Conservation (phyloP, 495 filamentous ascomycete species). For the Neurospora sp. region DNA sequence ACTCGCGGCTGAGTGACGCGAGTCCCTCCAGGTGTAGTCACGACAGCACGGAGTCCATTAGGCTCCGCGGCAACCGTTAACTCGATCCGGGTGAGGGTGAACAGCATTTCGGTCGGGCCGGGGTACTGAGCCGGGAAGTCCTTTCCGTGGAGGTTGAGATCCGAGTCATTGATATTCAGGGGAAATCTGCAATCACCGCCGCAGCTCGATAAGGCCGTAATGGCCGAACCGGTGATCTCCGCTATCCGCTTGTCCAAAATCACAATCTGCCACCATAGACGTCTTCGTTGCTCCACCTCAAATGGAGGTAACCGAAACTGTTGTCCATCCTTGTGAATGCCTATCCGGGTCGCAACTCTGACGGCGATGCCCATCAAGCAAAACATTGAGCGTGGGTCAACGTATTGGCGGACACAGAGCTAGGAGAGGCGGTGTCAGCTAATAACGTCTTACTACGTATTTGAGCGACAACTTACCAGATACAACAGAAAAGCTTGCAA, state of each 20-base stretch:
- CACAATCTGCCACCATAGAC: slow-evolving; percentile 65
- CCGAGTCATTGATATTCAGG: slow-evolving; percentile 47
- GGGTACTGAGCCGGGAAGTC: slow-evolving; percentile 30
- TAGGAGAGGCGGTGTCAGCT: slow-evolving; percentile 16
- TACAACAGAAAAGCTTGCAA: slow-evolving; percentile 48
- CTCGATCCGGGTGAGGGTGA: slow-evolving; percentile 37
- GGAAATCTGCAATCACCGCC: slow-evolving; percentile 38
- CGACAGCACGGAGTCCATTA: slow-evolving; percentile 8
- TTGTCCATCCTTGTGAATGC: slow-evolving; percentile 54
- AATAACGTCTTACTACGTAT: neutral
- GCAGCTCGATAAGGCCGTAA: slow-evolving; percentile 43
- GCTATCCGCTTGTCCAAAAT: slow-evolving; percentile 53
- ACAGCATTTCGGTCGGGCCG: slow-evolving; percentile 42
- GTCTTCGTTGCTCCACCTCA: slow-evolving; percentile 56
- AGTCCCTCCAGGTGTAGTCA: slow-evolving; percentile 16
- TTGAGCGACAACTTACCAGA: slow-evolving; percentile 29
- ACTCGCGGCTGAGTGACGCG: slow-evolving; percentile 20
- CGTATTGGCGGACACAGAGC: slow-evolving; percentile 35
- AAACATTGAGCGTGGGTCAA: slow-evolving; percentile 38
- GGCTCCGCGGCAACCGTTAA: slow-evolving; percentile 39
- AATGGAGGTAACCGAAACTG: slow-evolving; percentile 54
- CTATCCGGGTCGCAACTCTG: slow-evolving; percentile 56
- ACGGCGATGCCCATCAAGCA: slow-evolving; percentile 55
- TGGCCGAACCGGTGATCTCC: slow-evolving; percentile 54
- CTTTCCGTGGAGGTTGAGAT: slow-evolving; percentile 40